These are phyloP conservation scores for Aspergillus novoparasiticus DNA, from an alignment of 2,329 filamentous ascomycete species.

Conservation along the genomic window DNA sequence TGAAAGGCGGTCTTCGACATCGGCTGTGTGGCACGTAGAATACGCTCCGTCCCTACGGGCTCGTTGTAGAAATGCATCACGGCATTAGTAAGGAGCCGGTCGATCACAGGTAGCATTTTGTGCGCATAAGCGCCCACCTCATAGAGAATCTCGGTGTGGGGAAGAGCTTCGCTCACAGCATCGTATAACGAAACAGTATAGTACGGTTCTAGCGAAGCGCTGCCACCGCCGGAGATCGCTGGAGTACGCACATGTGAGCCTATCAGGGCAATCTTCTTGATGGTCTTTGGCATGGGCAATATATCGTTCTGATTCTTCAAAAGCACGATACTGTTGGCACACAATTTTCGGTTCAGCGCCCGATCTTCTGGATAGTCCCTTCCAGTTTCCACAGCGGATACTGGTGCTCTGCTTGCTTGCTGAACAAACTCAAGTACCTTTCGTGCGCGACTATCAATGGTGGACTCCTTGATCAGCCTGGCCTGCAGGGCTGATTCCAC, in stretches of 20 bases:
- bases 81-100: constrained; percentile 31
- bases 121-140: constrained; percentile 31
- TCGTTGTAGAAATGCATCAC: constrained; percentile 27
- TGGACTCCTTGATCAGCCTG: constrained; percentile 30
- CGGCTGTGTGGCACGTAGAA: constrained; percentile 20
- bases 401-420: constrained; percentile 17
- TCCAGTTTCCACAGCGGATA: constrained; percentile 15
- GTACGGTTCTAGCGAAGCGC: constrained; percentile 38
- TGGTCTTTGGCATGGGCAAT: constrained; percentile 23
- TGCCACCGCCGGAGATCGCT: constrained; percentile 37
- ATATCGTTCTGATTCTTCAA: constrained; percentile 23
- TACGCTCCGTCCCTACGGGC: constrained; percentile 24
- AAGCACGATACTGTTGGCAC: constrained; percentile 22
- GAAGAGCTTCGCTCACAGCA: constrained; percentile 26
- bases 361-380: constrained; percentile 21
- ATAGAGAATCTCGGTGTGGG: constrained; percentile 15
- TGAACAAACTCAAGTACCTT: constrained; percentile 38
- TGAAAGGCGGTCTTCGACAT: constrained; percentile 39
- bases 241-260: constrained; percentile 38
- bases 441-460: constrained; percentile 32
- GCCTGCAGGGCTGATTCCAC: constrained; percentile 28
- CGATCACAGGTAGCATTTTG: constrained; percentile 35
- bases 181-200: constrained; percentile 37
- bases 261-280: constrained; percentile 26
- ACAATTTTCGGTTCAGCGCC: constrained; percentile 19